Conservation (phyloP, 306 rosid genomes). For the Casuarina glauca region DNA sequence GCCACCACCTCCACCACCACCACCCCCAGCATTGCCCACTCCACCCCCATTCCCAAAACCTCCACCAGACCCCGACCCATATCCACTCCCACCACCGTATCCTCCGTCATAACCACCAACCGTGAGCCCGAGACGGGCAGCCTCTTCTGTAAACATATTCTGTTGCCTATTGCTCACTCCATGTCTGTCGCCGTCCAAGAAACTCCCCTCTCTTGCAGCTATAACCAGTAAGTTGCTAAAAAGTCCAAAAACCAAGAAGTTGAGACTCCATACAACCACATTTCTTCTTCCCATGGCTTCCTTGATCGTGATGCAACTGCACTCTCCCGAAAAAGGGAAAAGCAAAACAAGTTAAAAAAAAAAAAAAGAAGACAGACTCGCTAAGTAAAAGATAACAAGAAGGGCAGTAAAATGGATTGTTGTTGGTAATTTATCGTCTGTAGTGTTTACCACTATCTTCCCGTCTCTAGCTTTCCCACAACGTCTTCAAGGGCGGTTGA, state of each 20-base stretch:
- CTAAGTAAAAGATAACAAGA: not conserved
- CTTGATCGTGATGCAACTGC: not conserved
- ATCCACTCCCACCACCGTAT: constrained; percentile 5
- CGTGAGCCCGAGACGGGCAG: not conserved
- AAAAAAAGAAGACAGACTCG: not conserved
- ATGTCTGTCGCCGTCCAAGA: constrained; percentile 7
- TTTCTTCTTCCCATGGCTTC: constrained; percentile 34
- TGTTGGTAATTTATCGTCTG: too few relatives aligned
- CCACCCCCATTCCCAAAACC: constrained; percentile 32
- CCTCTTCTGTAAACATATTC: constrained; percentile 3
- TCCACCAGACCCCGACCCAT: constrained; percentile 11
- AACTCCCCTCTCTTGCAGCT: constrained; percentile 35
- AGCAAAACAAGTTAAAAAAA: too few relatives aligned
- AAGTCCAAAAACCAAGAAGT: constrained; percentile 27
- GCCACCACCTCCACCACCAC: constrained; percentile 31
- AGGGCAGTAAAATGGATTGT: not conserved
- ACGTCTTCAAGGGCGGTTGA: too few relatives aligned
- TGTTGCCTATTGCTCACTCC: constrained; percentile 2
- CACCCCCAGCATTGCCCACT: constrained; percentile 33
- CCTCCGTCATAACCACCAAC: constrained; percentile 40
- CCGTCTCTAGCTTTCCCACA: too few relatives aligned
- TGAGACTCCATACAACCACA: constrained; percentile 21
- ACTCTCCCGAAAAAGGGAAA: not conserved
- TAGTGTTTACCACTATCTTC: too few relatives aligned
- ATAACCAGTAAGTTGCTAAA: constrained; percentile 12